Percentiles rank a stretch among this genome's conserved stretches.
These are phyloP conservation scores for Candida boleticola DNA, from an alignment of 805 yeast species.

Conservation along the genomic window DNA sequence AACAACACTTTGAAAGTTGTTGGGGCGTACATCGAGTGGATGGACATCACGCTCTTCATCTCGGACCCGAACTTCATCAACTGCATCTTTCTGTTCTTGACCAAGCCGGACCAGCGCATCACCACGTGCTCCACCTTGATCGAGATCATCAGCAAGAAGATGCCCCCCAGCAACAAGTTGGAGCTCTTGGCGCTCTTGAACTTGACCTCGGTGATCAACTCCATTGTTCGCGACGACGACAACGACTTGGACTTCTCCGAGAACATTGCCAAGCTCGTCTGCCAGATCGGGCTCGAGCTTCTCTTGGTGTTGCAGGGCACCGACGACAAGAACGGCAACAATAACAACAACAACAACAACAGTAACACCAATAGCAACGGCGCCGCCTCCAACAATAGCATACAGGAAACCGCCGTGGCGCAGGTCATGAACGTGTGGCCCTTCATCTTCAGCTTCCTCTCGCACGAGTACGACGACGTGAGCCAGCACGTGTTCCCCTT, in stretches of 20 bases:
- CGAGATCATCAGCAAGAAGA: constrained; percentile 73
- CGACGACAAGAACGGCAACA: not conserved
- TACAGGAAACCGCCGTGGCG: not conserved
- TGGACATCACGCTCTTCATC: constrained; percentile 74
- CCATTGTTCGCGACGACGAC: constrained; percentile 30
- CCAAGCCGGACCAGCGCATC: constrained; percentile 46
- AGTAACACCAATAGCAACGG: not conserved
- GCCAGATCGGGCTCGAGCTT: constrained; percentile 73
- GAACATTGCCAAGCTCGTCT: constrained; percentile 68
- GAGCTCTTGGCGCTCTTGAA: constrained; percentile 68
- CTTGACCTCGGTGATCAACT: constrained; percentile 52
- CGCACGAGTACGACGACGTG: constrained; percentile 86
- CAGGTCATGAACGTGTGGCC: constrained; percentile 70
- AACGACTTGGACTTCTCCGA: constrained; percentile 69
- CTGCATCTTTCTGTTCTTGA: constrained; percentile 58
- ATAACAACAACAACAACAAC: constrained; percentile 9
- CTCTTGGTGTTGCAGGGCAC: constrained; percentile 57
- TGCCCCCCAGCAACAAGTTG: constrained; percentile 70
- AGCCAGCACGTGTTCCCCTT: constrained; percentile 81
- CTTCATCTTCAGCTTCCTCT: constrained; percentile 62
- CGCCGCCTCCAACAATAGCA: not conserved
- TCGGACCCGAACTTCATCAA: constrained; percentile 52
- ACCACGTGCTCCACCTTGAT: constrained; percentile 57
- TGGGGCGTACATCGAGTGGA: constrained; percentile 92
- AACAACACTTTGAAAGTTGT: constrained; percentile 61